Conservation (phyloP, 306 rosid genomes). For the Quercus ilex region DNA sequence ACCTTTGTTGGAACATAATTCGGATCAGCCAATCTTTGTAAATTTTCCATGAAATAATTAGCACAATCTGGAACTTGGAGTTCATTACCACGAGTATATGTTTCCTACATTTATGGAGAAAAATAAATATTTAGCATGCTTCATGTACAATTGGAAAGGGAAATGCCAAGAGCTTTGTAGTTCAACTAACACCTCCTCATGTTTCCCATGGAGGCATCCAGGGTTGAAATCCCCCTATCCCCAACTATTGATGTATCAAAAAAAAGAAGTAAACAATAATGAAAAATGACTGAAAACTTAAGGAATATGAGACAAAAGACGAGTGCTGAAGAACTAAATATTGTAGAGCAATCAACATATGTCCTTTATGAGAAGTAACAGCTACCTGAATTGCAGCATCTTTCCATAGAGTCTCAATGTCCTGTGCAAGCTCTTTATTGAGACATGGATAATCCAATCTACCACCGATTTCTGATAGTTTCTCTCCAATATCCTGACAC, state of each 20-base stretch:
- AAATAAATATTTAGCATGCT: not conserved
- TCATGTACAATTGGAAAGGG: conserved; percentile 1
- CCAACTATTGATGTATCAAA: too few species aligned
- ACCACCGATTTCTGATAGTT: conserved; percentile 77
- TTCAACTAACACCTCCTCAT: too few species aligned
- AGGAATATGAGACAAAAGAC: not conserved
- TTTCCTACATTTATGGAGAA: conserved; percentile 61
- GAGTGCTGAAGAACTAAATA: not conserved
- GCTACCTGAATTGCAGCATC: conserved; percentile 91
- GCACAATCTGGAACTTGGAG: conserved; percentile 99
- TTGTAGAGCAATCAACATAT: conserved; percentile 9
- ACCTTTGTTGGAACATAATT: conserved; percentile 96
- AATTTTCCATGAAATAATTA: conserved; percentile 87
- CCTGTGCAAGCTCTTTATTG: conserved; percentile 77
- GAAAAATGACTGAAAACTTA: not conserved
- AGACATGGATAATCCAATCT: conserved; percentile 82
- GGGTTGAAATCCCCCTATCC: too few species aligned
- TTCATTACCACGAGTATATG: conserved; percentile 82
- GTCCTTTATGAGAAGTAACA: conserved; percentile 18
- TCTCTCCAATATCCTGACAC: conserved; percentile 76
- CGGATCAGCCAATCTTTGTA: conserved; percentile 71
- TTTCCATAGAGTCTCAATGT: conserved; percentile 81
- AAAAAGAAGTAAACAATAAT: not conserved
- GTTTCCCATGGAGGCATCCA: too few species aligned
- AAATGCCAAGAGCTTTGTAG: not conserved